Evolutionary conservation across 441 rosid species (phyloP).

Genomic region (Populus hybrid): DNA sequence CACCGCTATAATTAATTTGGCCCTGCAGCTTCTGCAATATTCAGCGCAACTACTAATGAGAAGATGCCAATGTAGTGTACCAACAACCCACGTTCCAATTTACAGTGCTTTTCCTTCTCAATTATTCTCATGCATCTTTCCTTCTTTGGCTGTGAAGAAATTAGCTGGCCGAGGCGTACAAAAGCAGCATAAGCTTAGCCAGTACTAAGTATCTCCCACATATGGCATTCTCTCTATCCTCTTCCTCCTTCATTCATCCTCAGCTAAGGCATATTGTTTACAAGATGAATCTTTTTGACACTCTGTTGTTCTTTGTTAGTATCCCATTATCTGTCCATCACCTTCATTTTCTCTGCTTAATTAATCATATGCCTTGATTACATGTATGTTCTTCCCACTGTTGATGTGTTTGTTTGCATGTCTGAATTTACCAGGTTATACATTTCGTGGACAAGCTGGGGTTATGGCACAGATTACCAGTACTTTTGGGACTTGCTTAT

Average conservation of each 20-base stretch:
- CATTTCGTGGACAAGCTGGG: neutral
- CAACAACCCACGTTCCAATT: neutral
- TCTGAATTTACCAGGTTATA: neutral
- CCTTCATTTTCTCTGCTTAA: neutral
- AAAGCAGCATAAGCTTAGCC: neutral
- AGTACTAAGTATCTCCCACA: neutral
- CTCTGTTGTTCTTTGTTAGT: slow-evolving; percentile 50
- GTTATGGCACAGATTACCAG: too few species aligned
- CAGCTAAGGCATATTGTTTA: slow-evolving; percentile 43
- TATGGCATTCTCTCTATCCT: slow-evolving; percentile 37
- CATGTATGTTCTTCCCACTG: neutral
- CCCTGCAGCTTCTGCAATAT: neutral
- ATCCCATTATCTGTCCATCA: slow-evolving; percentile 7
- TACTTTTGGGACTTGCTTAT: too few species aligned
- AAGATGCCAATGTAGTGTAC: neutral
- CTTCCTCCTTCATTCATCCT: slow-evolving; percentile 47
- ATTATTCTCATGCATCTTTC: too few species aligned
- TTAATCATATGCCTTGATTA: neutral
- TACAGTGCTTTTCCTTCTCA: neutral
- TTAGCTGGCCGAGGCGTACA: neutral
- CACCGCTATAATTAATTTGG: neutral
- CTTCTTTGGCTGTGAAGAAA: neutral
- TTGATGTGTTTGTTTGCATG: neutral
- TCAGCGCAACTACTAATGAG: neutral
- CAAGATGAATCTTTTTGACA: slow-evolving; percentile 52